Percentiles rank a stretch among this genome's conserved stretches.
These are phyloP conservation scores for Austroboletus novae-zelandiae DNA, from an alignment of 1,284 basidiomycete genomes.

Conservation along the genomic window DNA sequence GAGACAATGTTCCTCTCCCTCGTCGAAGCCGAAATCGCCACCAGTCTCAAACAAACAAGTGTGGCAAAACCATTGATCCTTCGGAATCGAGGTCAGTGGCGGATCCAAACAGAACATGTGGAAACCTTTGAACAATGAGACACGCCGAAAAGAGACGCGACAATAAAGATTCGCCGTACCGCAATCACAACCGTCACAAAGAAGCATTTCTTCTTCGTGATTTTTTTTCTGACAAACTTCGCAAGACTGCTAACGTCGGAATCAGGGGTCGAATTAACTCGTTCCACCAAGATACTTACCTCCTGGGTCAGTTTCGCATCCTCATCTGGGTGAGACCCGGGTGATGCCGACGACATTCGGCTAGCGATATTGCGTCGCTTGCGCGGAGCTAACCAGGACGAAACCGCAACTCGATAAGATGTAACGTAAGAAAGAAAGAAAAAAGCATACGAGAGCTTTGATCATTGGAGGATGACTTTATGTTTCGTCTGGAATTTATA, in stretches of 20 bases:
- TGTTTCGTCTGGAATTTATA: constrained; percentile 41
- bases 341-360: constrained; percentile 40
- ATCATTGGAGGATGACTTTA: constrained; percentile 45
- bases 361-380: constrained; percentile 30
- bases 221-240: constrained; percentile 91
- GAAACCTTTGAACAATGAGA: constrained; percentile 60
- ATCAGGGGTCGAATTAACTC: constrained; percentile 18
- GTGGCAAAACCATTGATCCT: constrained; percentile 96
- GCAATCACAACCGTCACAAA: constrained; percentile 97
- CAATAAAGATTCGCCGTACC: constrained; percentile 50
- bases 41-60: constrained; percentile 91
- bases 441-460: constrained; percentile 36
- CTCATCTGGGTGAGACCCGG: constrained; percentile 45
- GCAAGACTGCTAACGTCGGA: constrained; percentile 46
- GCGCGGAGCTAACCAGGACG: constrained; percentile 33
- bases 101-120: constrained; percentile 97
- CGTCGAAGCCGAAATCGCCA: constrained; percentile 98
- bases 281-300: constrained; percentile 37
- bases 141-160: constrained; percentile 9
- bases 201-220: constrained; percentile 84
- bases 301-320: constrained; percentile 47
- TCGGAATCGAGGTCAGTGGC: constrained; percentile 80
- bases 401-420: constrained; percentile 8
- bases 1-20: constrained; percentile 94
- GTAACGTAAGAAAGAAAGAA: constrained; percentile 11